Conservation (phyloP, 2,329 filamentous ascomycete genomes). For the Dactylellina sp. region DNA sequence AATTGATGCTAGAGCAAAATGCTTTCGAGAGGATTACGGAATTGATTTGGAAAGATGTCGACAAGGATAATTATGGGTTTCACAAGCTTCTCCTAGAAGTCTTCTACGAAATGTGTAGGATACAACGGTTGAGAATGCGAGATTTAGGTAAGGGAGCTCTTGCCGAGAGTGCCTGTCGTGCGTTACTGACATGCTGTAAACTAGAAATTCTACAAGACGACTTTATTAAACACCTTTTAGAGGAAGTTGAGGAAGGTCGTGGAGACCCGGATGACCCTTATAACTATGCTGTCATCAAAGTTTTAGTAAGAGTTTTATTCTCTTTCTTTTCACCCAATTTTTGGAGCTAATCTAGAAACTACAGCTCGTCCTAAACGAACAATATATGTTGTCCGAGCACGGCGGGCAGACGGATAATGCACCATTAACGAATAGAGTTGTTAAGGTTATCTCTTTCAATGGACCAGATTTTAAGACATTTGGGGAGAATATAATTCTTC, state of each 20-base stretch:
- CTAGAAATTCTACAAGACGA: conserved; percentile 72
- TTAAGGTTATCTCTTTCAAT: conserved; percentile 86
- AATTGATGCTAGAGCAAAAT: conserved; percentile 86
- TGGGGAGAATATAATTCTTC: conserved; percentile 94
- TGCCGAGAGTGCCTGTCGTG: background rate
- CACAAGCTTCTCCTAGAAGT: conserved; percentile 86
- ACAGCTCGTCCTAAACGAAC: conserved; percentile 94
- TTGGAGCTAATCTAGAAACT: conserved; percentile 8
- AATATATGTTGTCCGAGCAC: conserved; percentile 87
- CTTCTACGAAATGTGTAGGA: conserved; percentile 95
- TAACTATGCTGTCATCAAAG: conserved; percentile 93
- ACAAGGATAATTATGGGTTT: conserved; percentile 75
- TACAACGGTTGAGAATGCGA: conserved; percentile 80
- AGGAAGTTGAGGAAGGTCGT: conserved; percentile 84
- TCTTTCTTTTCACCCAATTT: background rate
- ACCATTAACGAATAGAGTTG: conserved; percentile 86
- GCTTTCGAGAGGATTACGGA: conserved; percentile 86
- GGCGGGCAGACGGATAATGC: conserved; percentile 61
- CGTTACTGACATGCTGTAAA: conserved; percentile 10
- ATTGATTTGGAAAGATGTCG: conserved; percentile 73
- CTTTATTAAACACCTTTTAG: conserved; percentile 85
- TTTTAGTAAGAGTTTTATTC: conserved; percentile 74
- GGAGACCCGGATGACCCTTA: conserved; percentile 87
- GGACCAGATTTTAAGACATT: conserved; percentile 90
- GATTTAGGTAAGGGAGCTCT: conserved; percentile 75